Base-by-base conservation (phyloP, 352 stramenopile genomes). In the Phytophthora idaei region DNA sequence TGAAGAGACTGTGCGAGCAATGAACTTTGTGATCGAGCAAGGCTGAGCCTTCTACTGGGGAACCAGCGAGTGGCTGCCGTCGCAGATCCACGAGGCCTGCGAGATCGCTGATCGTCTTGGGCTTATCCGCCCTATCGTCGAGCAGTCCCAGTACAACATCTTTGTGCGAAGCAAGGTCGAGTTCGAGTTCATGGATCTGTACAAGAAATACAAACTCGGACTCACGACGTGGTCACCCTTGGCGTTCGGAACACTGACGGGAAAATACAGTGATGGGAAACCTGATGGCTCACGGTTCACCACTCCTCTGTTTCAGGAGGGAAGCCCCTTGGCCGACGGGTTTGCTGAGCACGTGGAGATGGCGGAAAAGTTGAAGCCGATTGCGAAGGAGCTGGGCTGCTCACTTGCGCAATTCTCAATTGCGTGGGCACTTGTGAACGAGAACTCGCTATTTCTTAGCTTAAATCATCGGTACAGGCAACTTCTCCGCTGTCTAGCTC, bases 191-290 rank as follows among this genome's bases (percentile, higher is more conserved):
- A 15, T 58, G 25, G 57, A 58, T 25, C 17, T 65, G 15, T 65
- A 61, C 51, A 61, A 67, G 51, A 61, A 67, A 41, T 67, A 61
- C 51, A 61, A 67, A n/a, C 32, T 67, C 17, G 60, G 60, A 3
- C 34, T 15, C 17, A 21, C 17, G 17, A 21, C 17, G 17, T 21
- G n/a, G n/a, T n/a, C n/a, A n/a, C n/a, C n/a, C n/a, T n/a, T n/a
- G n/a, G n/a, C n/a, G n/a, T n/a, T n/a, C n/a, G n/a, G n/a, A n/a
- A n/a, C n/a, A n/a, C n/a, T 21, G 17, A 21, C 17, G 17, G 17
- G 17, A 21, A 21, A 21, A 21, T 21, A 21, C 17, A 21, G 17
- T n/a, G n/a, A n/a, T n/a, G n/a, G n/a, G n/a, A 49, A 63, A 2
- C 12, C 58, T 2, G 58, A 66, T 4, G 59, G 50, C 25, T 54